Evolutionary conservation across 2,329 filamentous ascomycete genomes (phyloP), one percentile per base, ranked within the genome.

Genomic region (Xylaria hypoxylon): DNA sequence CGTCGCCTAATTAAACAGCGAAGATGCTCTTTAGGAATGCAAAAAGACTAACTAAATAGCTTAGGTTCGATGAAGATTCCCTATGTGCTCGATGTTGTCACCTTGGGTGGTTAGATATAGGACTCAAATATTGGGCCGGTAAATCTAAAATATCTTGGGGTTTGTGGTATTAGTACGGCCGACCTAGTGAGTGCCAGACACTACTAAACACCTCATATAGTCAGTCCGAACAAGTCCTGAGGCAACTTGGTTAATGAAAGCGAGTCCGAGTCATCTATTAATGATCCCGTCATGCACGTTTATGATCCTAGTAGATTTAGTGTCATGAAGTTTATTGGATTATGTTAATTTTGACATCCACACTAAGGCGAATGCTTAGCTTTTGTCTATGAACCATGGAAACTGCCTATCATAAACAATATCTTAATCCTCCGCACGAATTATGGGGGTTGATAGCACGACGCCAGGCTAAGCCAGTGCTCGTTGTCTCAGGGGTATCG

Each of bases 401-500:
- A 61, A 45, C 19, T 42, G 31, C 31, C n/a, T 15, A 28, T 62
- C 42, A 64, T 47, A 28, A 59, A 38, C n/a, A 57, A 56, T 31
- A 56, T n/a, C 24, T 31, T 24, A 55, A 50, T 33, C 33, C 17
- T 53, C 45, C 24, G 28, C 28, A 24, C 19, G 10, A 53, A 38
- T 45, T n/a, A 35, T 31, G 42, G 33, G 33, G 51, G 40, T 62
- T 42, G 45, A 50, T 35, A 44, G 38, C 19, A 22, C 6, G 51
- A 57, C 24, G 47, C 57, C 33, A 61, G 28, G 17, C 31, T 22
- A 28, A 3, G 33, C 6, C 26, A 38, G 40, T 47, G 59, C 40
- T 67, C 44, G 38, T 63, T 55, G 45, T 65, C 45, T 60, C 57
- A 22, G 28, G 72, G 74, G 72, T 75, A 76, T 75, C 71, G 65